Evolutionary conservation across 768 basidiomycete genomes (phyloP).

Genomic region (Coprinopsis strossmayeri): DNA sequence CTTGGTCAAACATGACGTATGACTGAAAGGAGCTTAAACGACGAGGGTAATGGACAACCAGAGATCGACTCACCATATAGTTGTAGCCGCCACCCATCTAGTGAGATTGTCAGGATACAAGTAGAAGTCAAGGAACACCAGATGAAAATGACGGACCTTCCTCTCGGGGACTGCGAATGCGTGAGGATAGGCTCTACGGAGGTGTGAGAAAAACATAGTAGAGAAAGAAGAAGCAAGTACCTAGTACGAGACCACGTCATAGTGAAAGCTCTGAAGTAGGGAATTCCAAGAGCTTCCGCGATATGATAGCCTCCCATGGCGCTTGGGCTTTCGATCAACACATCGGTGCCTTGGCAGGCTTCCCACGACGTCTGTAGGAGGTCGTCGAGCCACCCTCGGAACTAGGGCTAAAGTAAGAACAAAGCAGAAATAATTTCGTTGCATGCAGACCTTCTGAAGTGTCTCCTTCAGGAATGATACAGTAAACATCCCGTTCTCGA

Average conservation of each 20-base stretch:
- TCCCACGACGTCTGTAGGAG: constrained; percentile 93
- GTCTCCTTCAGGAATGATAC: constrained; percentile 92
- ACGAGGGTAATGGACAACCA: constrained; percentile 1
- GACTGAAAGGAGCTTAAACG: constrained; percentile 39
- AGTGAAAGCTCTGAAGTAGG: constrained; percentile 93
- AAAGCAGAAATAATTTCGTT: no score
- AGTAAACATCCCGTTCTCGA: constrained; percentile 97
- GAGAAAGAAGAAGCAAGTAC: constrained; percentile 79
- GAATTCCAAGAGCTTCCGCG: constrained; percentile 88
- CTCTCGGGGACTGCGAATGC: constrained; percentile 8
- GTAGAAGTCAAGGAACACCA: not conserved
- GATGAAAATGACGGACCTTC: no score
- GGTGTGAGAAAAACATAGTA: not conserved
- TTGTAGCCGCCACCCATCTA: constrained; percentile 97
- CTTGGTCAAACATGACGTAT: constrained; percentile 96
- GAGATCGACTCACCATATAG: constrained; percentile 67
- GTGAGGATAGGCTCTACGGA: not conserved
- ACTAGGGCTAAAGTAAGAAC: no score
- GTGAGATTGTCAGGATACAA: not conserved
- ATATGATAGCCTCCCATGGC: constrained; percentile 98
- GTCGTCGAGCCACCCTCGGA: constrained; percentile 97
- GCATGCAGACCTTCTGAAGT: constrained; percentile 59
- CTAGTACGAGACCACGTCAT: constrained; percentile 98
- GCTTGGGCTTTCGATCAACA: constrained; percentile 91
- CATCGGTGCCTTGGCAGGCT: constrained; percentile 90